A percentile compares a stretch with the other conserved stretches of the same genome.
Conservation (phyloP, 768 basidiomycete species). For the Russula abietina region DNA sequence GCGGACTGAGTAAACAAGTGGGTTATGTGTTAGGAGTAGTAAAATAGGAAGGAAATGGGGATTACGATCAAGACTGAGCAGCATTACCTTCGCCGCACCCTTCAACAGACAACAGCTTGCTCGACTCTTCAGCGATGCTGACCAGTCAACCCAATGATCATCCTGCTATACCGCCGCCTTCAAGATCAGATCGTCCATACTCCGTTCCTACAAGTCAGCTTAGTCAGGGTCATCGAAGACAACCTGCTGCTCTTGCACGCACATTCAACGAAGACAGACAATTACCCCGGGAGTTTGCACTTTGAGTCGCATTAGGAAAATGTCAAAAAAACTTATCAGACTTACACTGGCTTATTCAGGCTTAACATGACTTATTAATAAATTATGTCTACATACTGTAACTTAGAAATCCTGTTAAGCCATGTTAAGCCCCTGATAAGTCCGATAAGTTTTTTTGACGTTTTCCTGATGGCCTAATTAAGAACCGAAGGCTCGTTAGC, state of each 20-base stretch:
- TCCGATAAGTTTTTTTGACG: no score
- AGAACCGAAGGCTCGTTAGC: no score
- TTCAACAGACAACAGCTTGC: slow-evolving; percentile 38
- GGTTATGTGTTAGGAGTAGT: not conserved
- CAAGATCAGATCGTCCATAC: slow-evolving; percentile 93
- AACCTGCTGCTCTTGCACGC: slow-evolving; percentile 76
- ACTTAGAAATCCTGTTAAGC: no score
- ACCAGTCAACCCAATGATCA: slow-evolving; percentile 89
- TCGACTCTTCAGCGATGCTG: slow-evolving; percentile 49
- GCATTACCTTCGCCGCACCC: slow-evolving; percentile 70
- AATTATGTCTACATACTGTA: no score
- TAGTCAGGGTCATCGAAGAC: slow-evolving; percentile 48
- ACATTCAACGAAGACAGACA: slow-evolving; percentile 80
- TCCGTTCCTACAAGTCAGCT: slow-evolving; percentile 61
- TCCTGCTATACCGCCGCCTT: slow-evolving; percentile 91
- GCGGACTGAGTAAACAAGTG: slow-evolving; percentile 51
- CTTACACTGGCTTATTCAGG: no score
- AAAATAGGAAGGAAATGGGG: not conserved
- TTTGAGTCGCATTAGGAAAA: no score
- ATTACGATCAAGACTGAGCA: slow-evolving; percentile 90
- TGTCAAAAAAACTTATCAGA: no score
- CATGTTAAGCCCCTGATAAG: no score
- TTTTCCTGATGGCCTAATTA: no score
- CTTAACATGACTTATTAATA: no score
- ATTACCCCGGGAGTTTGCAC: slow-evolving; percentile 95